Percentiles rank a stretch among this genome's conserved stretches.
Evolutionary conservation across 768 basidiomycete genomes (phyloP).

Genomic region (Lactarius evosmus): DNA sequence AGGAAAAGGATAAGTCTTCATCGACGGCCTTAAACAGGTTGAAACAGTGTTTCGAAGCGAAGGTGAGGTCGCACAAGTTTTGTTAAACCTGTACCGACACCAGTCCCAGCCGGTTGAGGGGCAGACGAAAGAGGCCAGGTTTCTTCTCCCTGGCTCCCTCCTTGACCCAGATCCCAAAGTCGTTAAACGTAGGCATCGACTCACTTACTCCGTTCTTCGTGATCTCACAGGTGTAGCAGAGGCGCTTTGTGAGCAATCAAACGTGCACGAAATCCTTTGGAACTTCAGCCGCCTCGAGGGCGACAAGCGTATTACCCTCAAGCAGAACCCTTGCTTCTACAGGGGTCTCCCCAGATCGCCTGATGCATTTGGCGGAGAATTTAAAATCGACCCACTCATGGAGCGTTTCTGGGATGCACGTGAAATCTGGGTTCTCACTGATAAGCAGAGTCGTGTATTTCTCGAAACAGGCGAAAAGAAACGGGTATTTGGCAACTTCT

Average conservation of each 20-base stretch:
- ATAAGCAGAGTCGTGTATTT: constrained; percentile 7
- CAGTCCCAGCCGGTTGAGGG: not conserved
- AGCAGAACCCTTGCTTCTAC: constrained; percentile 23
- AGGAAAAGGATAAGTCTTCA: not conserved
- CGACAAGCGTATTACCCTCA: constrained; percentile 9
- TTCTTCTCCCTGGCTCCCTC: constrained; percentile 1
- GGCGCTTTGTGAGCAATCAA: not conserved
- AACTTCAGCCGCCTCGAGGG: constrained; percentile 14
- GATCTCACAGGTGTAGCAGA: constrained; percentile 1
- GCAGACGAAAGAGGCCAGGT: not conserved
- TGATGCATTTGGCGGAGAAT: not conserved
- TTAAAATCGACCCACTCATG: not conserved
- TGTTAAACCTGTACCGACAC: not conserved
- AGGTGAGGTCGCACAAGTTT: not conserved
- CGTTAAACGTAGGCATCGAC: constrained; percentile 1
- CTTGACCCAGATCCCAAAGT: not conserved
- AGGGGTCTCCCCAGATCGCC: not conserved
- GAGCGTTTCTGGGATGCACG: not conserved
- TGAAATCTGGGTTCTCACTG: constrained; percentile 5
- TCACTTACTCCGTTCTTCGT: not conserved
- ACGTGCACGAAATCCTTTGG: constrained; percentile 14
- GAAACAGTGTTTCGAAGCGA: not conserved
- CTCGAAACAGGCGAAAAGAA: not conserved
- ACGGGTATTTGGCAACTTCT: constrained; percentile 13
- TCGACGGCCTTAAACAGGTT: not conserved